Base-by-base conservation (phyloP, 202 grass and related monocot species). In the Panicum virgatum region DNA sequence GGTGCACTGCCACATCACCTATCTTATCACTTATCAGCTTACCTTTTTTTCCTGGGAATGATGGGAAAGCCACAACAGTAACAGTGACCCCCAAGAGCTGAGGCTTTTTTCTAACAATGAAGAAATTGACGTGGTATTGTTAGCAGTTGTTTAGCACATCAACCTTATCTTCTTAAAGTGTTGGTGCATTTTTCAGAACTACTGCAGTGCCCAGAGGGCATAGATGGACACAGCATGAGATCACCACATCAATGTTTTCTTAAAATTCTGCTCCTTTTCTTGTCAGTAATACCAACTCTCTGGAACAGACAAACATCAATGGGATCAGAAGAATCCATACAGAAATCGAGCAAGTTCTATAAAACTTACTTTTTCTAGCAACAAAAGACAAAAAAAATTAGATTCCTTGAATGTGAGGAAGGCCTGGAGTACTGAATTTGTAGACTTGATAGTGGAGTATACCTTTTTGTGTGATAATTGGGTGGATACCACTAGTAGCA, bases 401-500 rank as follows among this genome's bases (percentile, higher is more conserved):
- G 23, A 54, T 54, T 56, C 68, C 22, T 25, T 57, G 34, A 18
- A 69, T 58, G 20, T 69, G 36, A 80, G 27, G 19, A 26, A 66
- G 8, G 37, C 7, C 15, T 9, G 38, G 48, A 69, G 48, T 69
- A 69, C 64, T 14, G 38, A 30, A 80, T 80, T 69, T 77, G 51
- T 42, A 39, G 18, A 71, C 25, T 20, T 59, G 25, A 23, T 77
- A 85, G 78, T 85, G 77, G 82, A 18, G 12, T 80, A 80, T 39
- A 56, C 64, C 38, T 73, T 81, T 80, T 37, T 39, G 46, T 72
- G 39, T 42, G 57, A 85, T 85, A 71, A 85, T 65, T 72, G 22
- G 72, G n/a, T 77, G 65, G 71, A 89, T 80, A 80, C 87, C 77
- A 89, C 87, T 65, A 72, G 32, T 77, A 72, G 22, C 38, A 60